These are phyloP conservation scores for Otatea glauca DNA, from an alignment of 176 grass and related monocot genomes.

Conservation along the genomic window DNA sequence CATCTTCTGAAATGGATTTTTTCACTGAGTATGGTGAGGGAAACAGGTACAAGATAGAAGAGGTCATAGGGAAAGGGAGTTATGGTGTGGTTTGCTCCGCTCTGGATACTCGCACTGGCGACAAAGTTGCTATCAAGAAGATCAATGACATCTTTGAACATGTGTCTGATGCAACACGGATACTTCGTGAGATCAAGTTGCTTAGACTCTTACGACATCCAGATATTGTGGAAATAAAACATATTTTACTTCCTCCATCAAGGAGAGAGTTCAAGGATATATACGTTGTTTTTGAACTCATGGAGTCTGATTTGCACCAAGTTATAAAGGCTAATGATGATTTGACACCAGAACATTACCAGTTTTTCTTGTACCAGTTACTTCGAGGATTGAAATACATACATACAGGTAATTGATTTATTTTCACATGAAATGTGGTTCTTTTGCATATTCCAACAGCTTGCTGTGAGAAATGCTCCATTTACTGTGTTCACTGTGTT, in stretches of 20 bases:
- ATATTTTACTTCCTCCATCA: slow-evolving; percentile 91
- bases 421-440: slow-evolving; percentile 38
- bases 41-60: slow-evolving; percentile 88
- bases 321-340: slow-evolving; percentile 99
- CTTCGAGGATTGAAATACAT: slow-evolving; percentile 97
- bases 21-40: slow-evolving; percentile 97
- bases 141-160: slow-evolving; percentile 98
- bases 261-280: slow-evolving; percentile 96
- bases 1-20: slow-evolving; percentile 69
- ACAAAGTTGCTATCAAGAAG: slow-evolving; percentile 98
- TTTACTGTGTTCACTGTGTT: slow-evolving; percentile 1
- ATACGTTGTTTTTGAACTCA: slow-evolving; percentile 97
- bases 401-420: slow-evolving; percentile 84
- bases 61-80: slow-evolving; percentile 98
- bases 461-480: background rate
- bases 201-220: slow-evolving; percentile 90
- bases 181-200: slow-evolving; percentile 96
- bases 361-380: slow-evolving; percentile 96
- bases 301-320: slow-evolving; percentile 99
- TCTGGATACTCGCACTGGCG: slow-evolving; percentile 70
- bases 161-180: slow-evolving; percentile 84
- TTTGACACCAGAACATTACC: slow-evolving; percentile 88
- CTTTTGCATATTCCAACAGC: slow-evolving; percentile 14
- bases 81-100: slow-evolving; percentile 97
- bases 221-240: slow-evolving; percentile 96